Evolutionary conservation across 257 asterid genomes (phyloP), one percentile per base, ranked within the genome.

Genomic region (Primulina tabacum): DNA sequence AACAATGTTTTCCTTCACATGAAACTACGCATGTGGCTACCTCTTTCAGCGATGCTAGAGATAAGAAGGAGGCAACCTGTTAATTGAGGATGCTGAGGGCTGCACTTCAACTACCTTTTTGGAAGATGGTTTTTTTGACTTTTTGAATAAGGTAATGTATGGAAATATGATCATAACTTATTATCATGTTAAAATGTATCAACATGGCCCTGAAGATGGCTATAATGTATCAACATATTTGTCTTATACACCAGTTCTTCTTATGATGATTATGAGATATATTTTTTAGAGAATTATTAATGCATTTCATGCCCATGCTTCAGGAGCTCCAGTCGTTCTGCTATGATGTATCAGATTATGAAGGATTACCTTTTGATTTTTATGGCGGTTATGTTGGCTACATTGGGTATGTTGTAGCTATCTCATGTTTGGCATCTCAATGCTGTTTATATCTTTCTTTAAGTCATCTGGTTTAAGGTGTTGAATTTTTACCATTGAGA

Each of bases 311-410:
- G 62, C 68, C 64, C 70, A 16, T 80, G 76, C 57, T 62, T 65
- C 87, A 94, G 99, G 97, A 94, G 81, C 95, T 94, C 63, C 87
- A 81, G 52, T 91, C 97, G 57, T 80, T 91, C 79, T 71, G 80
- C 73, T 89, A 85, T 37, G 93, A 94, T 73, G 81, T 82, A 53
- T 80, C 89, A 30, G 99, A 94, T 77, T 91, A 84, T 52, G 87
- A 94, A 78, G 97, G 93, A 74, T 74, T 94, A 75, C 99, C 99
- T 35, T 94, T 94, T 67, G 97, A 89, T 55, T 94, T 91, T 75
- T 88, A 75, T 50, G 97, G 99, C 73, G 99, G 99, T 75, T 94
- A 83, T 83, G 73, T 94, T 78, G 99, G 99, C 60, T 94, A 94
- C 81, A 80, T 91, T 7, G 99, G 99, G 97, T 94, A 90, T 52